Evolutionary conservation across 768 basidiomycete species (phyloP), one percentile per base, ranked within the genome.

Genomic region (Boletus reticuloceps): DNA sequence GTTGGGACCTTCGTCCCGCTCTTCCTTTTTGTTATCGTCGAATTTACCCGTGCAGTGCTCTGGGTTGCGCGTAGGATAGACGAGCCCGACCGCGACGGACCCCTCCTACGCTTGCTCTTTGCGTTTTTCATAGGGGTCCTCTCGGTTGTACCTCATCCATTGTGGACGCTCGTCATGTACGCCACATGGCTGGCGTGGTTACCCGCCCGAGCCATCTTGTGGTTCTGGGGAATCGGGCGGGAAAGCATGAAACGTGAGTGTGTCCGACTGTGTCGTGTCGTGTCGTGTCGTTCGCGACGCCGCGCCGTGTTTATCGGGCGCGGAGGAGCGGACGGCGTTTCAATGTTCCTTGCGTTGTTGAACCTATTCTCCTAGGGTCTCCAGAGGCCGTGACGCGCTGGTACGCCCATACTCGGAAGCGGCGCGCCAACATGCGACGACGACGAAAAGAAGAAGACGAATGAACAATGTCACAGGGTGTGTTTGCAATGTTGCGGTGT

Each of bases 191-290:
- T 58, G 0, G 46, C 32, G 10, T 56, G 40, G 31, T 0, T 50
- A 11, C 53, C 59, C 0, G 6, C 44, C 0, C 50, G 63, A 6
- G 66, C 38, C 1, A 1, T 59, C 0, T 29, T 69, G 2, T 63
- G 58, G 63, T 0, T 61, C 0, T 56, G 29, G 22, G 68, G 68
- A 0, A 56, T 67, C 5, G 59, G 60, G 17, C 55, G 65, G 19
- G 3, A 8, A 20, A 1, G 3, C 11, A 36, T 20, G 11, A 56
- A 34, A 43, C 36, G 56, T 58, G 40, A 16, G 54, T 32, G 13
- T 19, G 27, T 29, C 29, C 8, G 29, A 29, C 2, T 36, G 34
- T 36, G 3, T 5, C 12, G 13, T 36, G 8, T 9, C 29, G 8
- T 29, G 29, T 29, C n/a, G n/a, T 5, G 29, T 29, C 5, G n/a